Conservation (phyloP, 1,284 basidiomycete genomes). For the Rhodotorula sp. region DNA sequence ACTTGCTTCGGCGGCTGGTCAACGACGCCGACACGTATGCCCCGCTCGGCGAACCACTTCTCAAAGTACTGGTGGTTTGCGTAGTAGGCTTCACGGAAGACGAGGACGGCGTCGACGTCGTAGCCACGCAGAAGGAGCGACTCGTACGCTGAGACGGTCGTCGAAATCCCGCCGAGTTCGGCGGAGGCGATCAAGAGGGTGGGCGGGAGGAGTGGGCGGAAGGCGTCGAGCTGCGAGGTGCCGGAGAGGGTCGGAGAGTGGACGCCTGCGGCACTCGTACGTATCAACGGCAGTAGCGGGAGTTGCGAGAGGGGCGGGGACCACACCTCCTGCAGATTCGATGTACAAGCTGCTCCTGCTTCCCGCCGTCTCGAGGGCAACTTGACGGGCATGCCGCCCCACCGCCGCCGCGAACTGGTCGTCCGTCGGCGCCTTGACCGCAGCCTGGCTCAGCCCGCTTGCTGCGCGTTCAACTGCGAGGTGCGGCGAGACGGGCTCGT, state of each 20-base stretch:
- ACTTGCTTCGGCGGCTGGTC: conserved; percentile 63
- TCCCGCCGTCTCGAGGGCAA: conserved; percentile 52
- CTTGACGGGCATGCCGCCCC: conserved; percentile 62
- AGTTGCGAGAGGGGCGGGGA: no score
- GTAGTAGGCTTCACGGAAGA: conserved; percentile 86
- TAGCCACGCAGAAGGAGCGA: conserved; percentile 87
- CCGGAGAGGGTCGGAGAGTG: conserved; percentile 88
- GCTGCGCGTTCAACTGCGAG: conserved; percentile 70
- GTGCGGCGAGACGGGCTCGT: conserved; percentile 91
- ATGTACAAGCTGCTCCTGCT: conserved; percentile 64
- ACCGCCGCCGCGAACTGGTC: conserved; percentile 69
- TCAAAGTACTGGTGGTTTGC: conserved; percentile 80
- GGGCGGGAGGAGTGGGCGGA: conserved; percentile 81
- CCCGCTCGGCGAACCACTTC: conserved; percentile 68
- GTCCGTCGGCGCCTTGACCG: conserved; percentile 57
- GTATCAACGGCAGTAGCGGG: not conserved
- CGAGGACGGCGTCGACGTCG: conserved; percentile 79
- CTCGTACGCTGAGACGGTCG: conserved; percentile 91
- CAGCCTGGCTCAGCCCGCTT: conserved; percentile 49
- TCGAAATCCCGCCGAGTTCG: conserved; percentile 89
- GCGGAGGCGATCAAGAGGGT: conserved; percentile 85
- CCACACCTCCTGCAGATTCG: conserved; percentile 63
- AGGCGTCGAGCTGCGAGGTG: conserved; percentile 79
- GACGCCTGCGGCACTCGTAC: conserved; percentile 72
- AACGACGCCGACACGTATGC: conserved; percentile 63